Conservation (phyloP, 2,329 filamentous ascomycete genomes). For the Sordariomycetes sp. region DNA sequence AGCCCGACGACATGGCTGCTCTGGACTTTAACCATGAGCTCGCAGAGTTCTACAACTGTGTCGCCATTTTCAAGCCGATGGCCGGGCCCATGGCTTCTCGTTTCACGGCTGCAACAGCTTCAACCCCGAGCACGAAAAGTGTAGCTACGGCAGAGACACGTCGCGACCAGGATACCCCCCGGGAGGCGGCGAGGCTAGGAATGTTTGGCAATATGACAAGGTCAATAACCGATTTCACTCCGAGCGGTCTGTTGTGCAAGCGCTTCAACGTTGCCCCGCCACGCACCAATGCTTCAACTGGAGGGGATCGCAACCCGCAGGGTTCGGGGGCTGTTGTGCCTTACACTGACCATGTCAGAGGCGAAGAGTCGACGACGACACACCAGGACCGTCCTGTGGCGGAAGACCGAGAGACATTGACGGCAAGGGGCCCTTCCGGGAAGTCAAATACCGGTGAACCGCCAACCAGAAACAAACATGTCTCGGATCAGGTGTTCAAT, state of each 20-base stretch:
- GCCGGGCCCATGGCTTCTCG: slow-evolving; percentile 86
- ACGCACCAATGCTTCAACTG: not conserved
- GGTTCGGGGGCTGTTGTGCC: not conserved
- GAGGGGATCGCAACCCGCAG: not conserved
- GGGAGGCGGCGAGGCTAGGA: slow-evolving; percentile 76
- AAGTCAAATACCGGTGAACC: not conserved
- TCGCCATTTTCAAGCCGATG: slow-evolving; percentile 77
- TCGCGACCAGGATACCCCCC: slow-evolving; percentile 53
- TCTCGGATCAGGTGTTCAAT: slow-evolving; percentile 7
- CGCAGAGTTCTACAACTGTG: slow-evolving; percentile 57
- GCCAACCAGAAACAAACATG: not conserved
- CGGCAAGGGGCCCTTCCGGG: not conserved
- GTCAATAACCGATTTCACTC: not conserved
- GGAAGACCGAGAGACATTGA: not conserved
- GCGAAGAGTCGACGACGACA: not conserved
- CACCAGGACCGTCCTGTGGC: not conserved
- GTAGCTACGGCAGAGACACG: not conserved
- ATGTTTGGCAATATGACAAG: slow-evolving; percentile 61
- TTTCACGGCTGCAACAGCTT: slow-evolving; percentile 64
- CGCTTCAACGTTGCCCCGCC: slow-evolving; percentile 82
- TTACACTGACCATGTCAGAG: not conserved
- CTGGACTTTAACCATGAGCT: slow-evolving; percentile 71
- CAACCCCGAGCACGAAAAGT: slow-evolving; percentile 16
- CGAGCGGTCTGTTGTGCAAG: slow-evolving; percentile 76
- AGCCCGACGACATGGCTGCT: slow-evolving; percentile 31